Conservation (phyloP, 805 yeast genomes). For the Saturnispora kantuleensis region DNA sequence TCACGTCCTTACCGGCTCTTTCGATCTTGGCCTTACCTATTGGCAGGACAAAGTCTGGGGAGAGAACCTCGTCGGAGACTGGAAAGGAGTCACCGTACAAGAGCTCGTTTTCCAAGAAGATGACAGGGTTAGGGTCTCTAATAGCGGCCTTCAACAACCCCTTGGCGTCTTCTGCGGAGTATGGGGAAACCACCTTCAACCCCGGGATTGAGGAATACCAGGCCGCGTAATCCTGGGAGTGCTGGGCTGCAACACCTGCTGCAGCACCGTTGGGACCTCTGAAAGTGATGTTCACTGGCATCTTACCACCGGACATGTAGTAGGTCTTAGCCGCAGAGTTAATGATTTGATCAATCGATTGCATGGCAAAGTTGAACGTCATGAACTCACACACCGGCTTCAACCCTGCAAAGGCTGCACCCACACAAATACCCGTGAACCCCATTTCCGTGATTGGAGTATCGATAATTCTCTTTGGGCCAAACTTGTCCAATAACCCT, state of each 20-base stretch:
- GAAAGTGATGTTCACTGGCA: constrained; percentile 93
- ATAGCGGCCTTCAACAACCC: constrained; percentile 94
- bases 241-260: constrained; percentile 99
- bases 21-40: constrained; percentile 94
- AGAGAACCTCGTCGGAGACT: constrained; percentile 78
- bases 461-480: constrained; percentile 86
- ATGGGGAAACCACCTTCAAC: constrained; percentile 91
- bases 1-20: constrained; percentile 82
- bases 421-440: constrained; percentile 88
- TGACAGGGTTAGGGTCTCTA: constrained; percentile 97
- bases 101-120: constrained; percentile 92
- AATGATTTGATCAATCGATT: constrained; percentile 95
- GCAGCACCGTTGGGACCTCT: constrained; percentile 99
- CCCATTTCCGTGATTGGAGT: constrained; percentile 99
- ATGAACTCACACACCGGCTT: constrained; percentile 97
- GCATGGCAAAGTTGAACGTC: constrained; percentile 99
- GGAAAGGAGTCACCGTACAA: constrained; percentile 88
- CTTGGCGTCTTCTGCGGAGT: constrained; percentile 89
- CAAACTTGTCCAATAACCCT: constrained; percentile 90
- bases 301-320: constrained; percentile 99
- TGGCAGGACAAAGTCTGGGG: constrained; percentile 85
- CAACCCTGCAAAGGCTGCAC: constrained; percentile 93
- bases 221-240: constrained; percentile 93
- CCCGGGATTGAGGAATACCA: constrained; percentile 99
- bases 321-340: constrained; percentile 98